Conservation (phyloP, 108 stramenopile genomes). For the Nitzschia putrida region DNA sequence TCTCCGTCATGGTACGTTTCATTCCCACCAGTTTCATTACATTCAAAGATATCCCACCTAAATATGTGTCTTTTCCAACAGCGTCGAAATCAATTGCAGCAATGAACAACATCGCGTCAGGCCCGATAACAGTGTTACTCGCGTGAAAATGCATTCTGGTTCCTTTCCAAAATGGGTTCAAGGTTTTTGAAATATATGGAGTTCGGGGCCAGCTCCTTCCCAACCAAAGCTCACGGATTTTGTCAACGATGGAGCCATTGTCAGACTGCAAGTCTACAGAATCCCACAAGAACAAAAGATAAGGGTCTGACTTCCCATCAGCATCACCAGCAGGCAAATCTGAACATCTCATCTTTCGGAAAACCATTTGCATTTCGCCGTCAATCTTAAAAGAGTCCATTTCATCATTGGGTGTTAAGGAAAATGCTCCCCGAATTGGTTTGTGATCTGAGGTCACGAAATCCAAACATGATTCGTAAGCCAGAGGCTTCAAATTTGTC, state of each 20-base stretch:
- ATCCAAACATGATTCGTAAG: constrained; percentile 62
- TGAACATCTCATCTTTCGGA: constrained; percentile 55
- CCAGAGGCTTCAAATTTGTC: constrained; percentile 47
- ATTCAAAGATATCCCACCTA: constrained; percentile 58
- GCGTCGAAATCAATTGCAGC: constrained; percentile 60
- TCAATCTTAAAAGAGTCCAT: constrained; percentile 7
- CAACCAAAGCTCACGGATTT: constrained; percentile 28
- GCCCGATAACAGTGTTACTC: constrained; percentile 8
- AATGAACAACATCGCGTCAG: constrained; percentile 51
- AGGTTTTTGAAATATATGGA: constrained; percentile 36
- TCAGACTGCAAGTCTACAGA: constrained; percentile 33
- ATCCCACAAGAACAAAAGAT: constrained; percentile 57
- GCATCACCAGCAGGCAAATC: constrained; percentile 59
- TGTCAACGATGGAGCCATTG: constrained; percentile 38
- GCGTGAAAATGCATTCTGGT: constrained; percentile 10
- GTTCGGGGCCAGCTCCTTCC: constrained; percentile 46
- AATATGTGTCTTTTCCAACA: constrained; percentile 47
- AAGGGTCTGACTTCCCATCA: constrained; percentile 58
- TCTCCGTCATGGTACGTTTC: neutral
- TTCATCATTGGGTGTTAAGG: constrained; percentile 46
- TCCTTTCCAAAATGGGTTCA: constrained; percentile 39
- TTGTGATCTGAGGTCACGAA: constrained; percentile 85
- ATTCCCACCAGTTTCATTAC: constrained; percentile 32
- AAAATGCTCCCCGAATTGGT: constrained; percentile 73
- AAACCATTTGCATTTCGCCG: constrained; percentile 39